A percentile compares a stretch with the other conserved stretches of the same genome.
Evolutionary conservation across 2,329 filamentous ascomycete species (phyloP).

Genomic region (Nectriaceae sp.): DNA sequence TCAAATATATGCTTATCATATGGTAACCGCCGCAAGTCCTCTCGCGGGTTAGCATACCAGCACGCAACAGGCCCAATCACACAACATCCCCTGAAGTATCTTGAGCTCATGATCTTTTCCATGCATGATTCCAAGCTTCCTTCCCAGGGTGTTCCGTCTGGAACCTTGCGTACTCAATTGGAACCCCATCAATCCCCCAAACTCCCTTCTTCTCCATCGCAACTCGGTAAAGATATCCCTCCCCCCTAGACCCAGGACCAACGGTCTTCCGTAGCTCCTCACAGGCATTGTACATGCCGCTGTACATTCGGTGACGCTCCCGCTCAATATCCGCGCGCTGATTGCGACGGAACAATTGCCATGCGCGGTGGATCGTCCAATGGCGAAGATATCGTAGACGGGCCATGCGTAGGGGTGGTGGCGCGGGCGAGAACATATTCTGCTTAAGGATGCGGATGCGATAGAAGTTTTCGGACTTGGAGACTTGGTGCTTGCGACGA

Average conservation of each 20-base stretch:
- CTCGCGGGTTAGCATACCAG: too few relatives aligned
- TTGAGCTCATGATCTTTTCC: conserved; percentile 75
- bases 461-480: conserved; percentile 41
- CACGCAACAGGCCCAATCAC: too few relatives aligned
- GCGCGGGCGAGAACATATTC: conserved; percentile 53
- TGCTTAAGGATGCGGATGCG: conserved; percentile 47
- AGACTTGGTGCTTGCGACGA: conserved; percentile 28
- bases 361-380: conserved; percentile 98
- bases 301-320: conserved; percentile 78
- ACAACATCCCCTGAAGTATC: too few relatives aligned
- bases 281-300: conserved; percentile 80
- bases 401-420: conserved; percentile 79
- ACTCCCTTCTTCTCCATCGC: conserved; percentile 91
- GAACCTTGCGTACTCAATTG: conserved; percentile 85
- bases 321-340: conserved; percentile 63
- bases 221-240: conserved; percentile 78
- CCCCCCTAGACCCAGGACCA: conserved; percentile 57
- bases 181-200: conserved; percentile 71
- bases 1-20: too few relatives aligned
- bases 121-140: conserved; percentile 89
- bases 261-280: conserved; percentile 73
- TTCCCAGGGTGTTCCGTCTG: conserved; percentile 81
- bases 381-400: conserved; percentile 87
- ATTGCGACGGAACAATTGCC: conserved; percentile 77
- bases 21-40: too few relatives aligned